These are phyloP conservation scores for Vitrella brassicaformis DNA, from an alignment of 73 alveolate species.

Conservation along the genomic window DNA sequence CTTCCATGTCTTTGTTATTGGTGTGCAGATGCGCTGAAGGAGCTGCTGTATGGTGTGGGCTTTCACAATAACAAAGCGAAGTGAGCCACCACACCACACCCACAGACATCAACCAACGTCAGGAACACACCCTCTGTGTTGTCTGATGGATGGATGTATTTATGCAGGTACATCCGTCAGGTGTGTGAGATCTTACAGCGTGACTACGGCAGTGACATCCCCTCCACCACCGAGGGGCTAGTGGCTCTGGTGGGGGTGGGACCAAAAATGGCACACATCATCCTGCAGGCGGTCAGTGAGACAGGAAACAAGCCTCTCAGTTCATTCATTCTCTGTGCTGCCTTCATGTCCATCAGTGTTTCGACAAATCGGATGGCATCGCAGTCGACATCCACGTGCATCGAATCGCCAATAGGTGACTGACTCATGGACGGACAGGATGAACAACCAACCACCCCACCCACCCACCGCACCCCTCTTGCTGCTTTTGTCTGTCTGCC, in stretches of 20 bases:
- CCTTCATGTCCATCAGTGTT: too few species aligned
- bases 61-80: constrained; percentile 61
- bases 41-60: constrained; percentile 46
- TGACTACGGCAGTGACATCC: neutral
- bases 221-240: neutral
- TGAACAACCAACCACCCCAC: too few species aligned
- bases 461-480: too few species aligned
- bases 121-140: too few species aligned
- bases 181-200: neutral
- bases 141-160: too few species aligned
- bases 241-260: neutral
- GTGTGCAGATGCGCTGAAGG: constrained; percentile 36
- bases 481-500: too few species aligned
- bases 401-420: neutral
- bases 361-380: neutral
- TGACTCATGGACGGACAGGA: too few species aligned
- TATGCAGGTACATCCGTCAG: too few species aligned
- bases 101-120: too few species aligned
- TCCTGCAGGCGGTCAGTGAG: neutral
- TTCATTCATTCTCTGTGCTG: too few species aligned
- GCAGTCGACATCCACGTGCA: neutral
- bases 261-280: neutral
- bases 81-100: neutral
- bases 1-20: too few species aligned
- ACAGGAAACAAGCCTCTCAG: too few species aligned